Evolutionary conservation across 1,284 basidiomycete species (phyloP).

Genomic region (Ceratobasidium papillatum): DNA sequence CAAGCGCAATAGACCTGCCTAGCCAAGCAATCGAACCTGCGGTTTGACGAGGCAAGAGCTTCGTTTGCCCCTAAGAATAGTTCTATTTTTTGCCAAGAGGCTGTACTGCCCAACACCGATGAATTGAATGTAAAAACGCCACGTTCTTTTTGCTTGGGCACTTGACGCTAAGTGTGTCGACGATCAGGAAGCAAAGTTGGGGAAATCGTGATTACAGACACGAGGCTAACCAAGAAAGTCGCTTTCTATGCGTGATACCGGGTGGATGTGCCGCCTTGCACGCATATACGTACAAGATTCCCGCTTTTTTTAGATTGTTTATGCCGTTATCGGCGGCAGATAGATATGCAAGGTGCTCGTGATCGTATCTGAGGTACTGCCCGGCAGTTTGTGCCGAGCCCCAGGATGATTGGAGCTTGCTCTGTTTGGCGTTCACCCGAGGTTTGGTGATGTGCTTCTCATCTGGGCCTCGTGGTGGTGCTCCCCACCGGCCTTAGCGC

Average conservation of each 20-base stretch:
- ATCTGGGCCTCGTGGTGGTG: constrained; percentile 37
- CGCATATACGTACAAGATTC: neutral
- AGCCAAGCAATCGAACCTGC: constrained; percentile 22
- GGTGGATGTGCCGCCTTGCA: neutral
- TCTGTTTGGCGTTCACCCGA: constrained; percentile 14
- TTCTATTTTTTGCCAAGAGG: constrained; percentile 18
- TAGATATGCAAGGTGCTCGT: neutral
- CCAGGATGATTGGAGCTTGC: constrained; percentile 29
- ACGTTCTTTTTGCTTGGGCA: constrained; percentile 4
- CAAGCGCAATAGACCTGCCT: neutral
- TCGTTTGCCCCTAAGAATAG: constrained; percentile 30
- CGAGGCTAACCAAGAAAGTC: neutral
- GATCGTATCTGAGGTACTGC: constrained; percentile 20
- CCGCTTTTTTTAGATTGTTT: constrained; percentile 13
- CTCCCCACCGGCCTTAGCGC: constrained; percentile 8
- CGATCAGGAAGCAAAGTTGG: neutral
- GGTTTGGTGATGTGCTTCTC: constrained; percentile 22
- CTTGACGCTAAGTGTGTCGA: neutral
- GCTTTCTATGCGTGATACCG: neutral
- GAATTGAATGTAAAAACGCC: neutral
- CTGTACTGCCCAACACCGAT: neutral
- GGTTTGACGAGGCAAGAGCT: constrained; percentile 2
- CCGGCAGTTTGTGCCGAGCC: constrained; percentile 22
- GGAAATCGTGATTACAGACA: neutral
- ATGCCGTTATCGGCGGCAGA: neutral